These are phyloP conservation scores for Salvia miltiorrhiza DNA, from an alignment of 257 asterid genomes.

Conservation along the genomic window DNA sequence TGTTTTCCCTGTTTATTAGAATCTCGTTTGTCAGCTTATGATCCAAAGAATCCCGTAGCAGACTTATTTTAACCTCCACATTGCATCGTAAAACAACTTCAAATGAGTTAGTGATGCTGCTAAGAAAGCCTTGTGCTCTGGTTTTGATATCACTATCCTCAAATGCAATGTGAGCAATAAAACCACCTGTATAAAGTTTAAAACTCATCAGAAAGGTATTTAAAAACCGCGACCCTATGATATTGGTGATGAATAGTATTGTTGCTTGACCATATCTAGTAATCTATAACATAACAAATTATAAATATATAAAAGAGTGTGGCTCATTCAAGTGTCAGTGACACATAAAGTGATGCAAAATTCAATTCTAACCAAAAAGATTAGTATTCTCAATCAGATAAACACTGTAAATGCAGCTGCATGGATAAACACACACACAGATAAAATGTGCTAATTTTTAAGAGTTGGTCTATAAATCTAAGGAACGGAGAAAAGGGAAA, in stretches of 20 bases:
- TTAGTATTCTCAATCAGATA: too few relatives aligned
- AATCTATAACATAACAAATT: not conserved
- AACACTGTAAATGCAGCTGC: too few relatives aligned
- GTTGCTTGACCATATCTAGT: not conserved
- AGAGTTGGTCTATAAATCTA: not conserved
- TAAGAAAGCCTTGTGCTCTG: conserved; percentile 85
- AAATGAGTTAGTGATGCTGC: conserved; percentile 88
- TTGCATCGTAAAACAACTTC: conserved; percentile 66
- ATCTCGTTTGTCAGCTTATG: conserved; percentile 27
- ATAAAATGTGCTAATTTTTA: not conserved
- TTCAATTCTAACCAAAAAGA: not conserved
- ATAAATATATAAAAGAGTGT: not conserved
- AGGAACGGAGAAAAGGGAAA: not conserved
- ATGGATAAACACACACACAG: too few relatives aligned
- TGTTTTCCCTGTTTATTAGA: conserved; percentile 16
- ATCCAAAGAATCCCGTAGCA: conserved; percentile 36
- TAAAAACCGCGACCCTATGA: not conserved
- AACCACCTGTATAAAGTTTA: conserved; percentile 51
- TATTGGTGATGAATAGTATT: not conserved
- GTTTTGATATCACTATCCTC: conserved; percentile 55
- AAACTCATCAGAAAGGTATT: not conserved
- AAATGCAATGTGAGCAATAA: conserved; percentile 77
- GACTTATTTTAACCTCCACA: conserved; percentile 66
- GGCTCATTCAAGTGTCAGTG: not conserved
- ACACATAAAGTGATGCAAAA: not conserved